Base-by-base conservation (phyloP, 441 rosid species). In the Dalechampia spathulata region DNA sequence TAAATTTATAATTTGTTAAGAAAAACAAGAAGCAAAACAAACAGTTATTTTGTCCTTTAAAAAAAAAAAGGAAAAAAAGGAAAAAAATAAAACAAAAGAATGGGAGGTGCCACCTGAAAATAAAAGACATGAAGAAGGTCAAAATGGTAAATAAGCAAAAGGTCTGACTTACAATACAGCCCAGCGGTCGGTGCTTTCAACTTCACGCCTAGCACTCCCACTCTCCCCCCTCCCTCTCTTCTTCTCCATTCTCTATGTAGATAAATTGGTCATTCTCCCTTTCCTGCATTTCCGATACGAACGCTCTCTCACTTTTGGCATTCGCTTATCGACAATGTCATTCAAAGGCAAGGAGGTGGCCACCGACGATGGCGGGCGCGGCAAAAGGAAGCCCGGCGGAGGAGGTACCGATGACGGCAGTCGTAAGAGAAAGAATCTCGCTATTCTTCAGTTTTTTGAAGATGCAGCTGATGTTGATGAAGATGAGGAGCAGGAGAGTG, bases 381-480 rank as follows among this genome's bases (percentile, higher is more conserved):
- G 69, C n/a, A 78, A 80, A 66, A 70, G 79, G 46, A 85, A 73
- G 66, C 60, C 65, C 16, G 70, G 58, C 28, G 75, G 46, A 6
- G 66, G 43, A 7, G 58, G 36, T 50, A 82, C 71, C 11, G 77
- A 72, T 5, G 85, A 67, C 46, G 64, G 67, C 28, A 61, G 64
- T 20, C 64, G 50, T 23, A 81, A 76, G 70, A 79, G 76, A 65
- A 80, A 59, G 62, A 78, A 75, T 50, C 81, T 78, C 11, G 75
- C 62, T 22, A 83, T 86, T 41, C 85, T 86, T 58, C 86, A 78
- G 78, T 88, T 92, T 75, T 80, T 92, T 61, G 96, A 92, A 50
- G 96, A 89, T 30, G 60, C 76, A 8, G 87, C 91, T 21, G 91
- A 69, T 19, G 61, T 58, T 43, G 86, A 78, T 37, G 85, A 73